phyloP scores from a whole-genome alignment of 805 yeast genomes.

The Candida adriatica region DNA sequence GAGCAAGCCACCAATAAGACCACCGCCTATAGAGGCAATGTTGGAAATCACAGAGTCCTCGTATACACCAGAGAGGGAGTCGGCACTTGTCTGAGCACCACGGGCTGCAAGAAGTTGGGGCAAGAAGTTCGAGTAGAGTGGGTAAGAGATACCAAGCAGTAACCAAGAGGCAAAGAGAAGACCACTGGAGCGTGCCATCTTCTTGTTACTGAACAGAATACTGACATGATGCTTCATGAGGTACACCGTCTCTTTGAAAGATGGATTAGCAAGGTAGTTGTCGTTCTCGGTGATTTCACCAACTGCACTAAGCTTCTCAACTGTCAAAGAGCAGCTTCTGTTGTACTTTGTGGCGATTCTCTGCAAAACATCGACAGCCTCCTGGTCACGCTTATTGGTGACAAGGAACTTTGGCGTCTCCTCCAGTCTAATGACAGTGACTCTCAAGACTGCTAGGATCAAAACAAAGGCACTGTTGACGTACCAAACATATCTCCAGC shows the following conservation, averaged over 20 bases:
- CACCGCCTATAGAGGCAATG: conserved; percentile 39
- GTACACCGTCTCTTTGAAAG: conserved; percentile 23
- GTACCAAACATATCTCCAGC: conserved; percentile 53
- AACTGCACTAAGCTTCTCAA: conserved; percentile 37
- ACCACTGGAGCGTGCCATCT: conserved; percentile 32
- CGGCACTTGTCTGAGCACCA: conserved; percentile 40
- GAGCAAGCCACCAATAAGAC: conserved; percentile 40
- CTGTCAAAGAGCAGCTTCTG: conserved; percentile 32
- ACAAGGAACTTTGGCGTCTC: conserved; percentile 50
- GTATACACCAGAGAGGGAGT: conserved; percentile 33
- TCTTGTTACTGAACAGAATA: conserved; percentile 35
- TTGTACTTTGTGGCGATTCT: conserved; percentile 40
- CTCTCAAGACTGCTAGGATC: conserved; percentile 39
- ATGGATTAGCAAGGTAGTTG: conserved; percentile 20
- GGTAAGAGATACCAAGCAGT: conserved; percentile 45
- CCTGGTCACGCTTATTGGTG: conserved; percentile 41
- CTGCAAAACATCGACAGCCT: conserved; percentile 36
- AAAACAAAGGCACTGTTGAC: conserved; percentile 43
- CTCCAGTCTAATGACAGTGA: conserved; percentile 34
- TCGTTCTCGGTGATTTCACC: conserved; percentile 32
- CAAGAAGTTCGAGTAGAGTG: conserved; percentile 44
- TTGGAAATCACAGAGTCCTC: conserved; percentile 41
- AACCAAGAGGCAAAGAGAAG: conserved; percentile 43
- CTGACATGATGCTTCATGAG: conserved; percentile 32
- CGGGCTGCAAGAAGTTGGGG: conserved; percentile 41